These are phyloP conservation scores for Ophiostoma australiae DNA, from an alignment of 2,329 filamentous ascomycete genomes.

Conservation along the genomic window DNA sequence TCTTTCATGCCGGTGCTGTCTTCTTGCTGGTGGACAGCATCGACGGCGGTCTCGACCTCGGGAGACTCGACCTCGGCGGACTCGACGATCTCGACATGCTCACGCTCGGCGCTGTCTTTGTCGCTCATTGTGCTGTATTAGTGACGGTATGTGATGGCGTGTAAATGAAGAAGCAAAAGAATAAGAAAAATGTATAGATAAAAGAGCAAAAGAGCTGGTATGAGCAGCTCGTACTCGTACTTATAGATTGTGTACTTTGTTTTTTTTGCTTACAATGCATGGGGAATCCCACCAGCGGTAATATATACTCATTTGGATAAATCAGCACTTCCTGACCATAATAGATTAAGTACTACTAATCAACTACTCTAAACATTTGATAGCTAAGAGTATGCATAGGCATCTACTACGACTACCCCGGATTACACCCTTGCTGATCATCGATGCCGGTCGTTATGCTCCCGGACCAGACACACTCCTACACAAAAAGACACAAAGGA, in stretches of 20 bases:
- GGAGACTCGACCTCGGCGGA: neutral
- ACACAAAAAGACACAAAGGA: neutral
- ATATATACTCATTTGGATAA: neutral
- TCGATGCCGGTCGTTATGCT: slow-evolving; percentile 5
- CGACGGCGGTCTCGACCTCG: neutral
- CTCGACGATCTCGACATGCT: slow-evolving; percentile 13
- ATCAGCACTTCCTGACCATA: neutral
- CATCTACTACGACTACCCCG: neutral
- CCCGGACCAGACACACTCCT: neutral
- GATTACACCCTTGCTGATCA: neutral
- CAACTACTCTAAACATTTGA: too few relatives aligned
- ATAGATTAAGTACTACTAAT: too few relatives aligned
- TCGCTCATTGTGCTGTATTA: slow-evolving; percentile 14
- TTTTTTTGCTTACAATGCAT: neutral
- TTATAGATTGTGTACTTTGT: neutral
- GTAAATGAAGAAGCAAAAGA: neutral
- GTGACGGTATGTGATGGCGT: neutral
- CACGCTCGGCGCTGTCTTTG: slow-evolving; percentile 19
- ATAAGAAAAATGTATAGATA: neutral
- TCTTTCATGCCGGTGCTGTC: slow-evolving; percentile 30
- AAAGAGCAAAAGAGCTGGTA: too few relatives aligned
- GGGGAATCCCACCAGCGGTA: neutral
- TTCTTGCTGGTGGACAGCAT: neutral
- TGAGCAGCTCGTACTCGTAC: neutral
- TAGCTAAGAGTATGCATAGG: neutral